Evolutionary conservation across 164 flowering plant genomes (phyloP), one percentile per base, ranked within the genome.

Genomic region (Stephania japonica): DNA sequence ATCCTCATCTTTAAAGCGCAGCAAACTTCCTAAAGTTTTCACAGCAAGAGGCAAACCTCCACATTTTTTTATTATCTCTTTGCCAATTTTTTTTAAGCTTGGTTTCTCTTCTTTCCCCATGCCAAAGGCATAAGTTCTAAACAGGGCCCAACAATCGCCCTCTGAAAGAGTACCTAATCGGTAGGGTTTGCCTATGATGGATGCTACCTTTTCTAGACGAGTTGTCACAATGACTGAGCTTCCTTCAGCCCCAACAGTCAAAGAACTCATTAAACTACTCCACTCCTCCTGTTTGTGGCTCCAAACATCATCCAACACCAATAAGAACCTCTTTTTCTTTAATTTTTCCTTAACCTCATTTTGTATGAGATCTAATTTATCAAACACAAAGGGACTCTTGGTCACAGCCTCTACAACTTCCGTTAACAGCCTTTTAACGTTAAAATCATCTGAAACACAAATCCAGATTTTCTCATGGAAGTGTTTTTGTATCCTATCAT

Each of bases 181-280:
- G 6, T 68, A 68, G 24, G 59, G 1, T 21, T 26, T 43, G 21
- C 53, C 14, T 1, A 5, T 42, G 70, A 68, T 43, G 4, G 53
- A 5, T 68, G 70, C 70, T 42, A 68, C 70, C 19, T 27, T 43
- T 68, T 21, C 4, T 21, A 43, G 26, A 3, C 70, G 70, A 42
- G 70, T 68, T 6, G 70, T 66, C 19, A 68, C 23, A 14, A 70
- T 18, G 50, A 70, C 50, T 26, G 63, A 49, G 26, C 72, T 70
- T 25, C 41, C 72, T 50, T 27, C 50, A 0, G 42, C 72, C 14
- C 72, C 72, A 9, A 19, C 43, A 16, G n/a, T 14, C 18, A 70
- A 2, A 1, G 42, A 13, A 18, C 25, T 7, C 41, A 25, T 70
- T n/a, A 70, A 10, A 7, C 5, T 12, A 24, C 27, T 50, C 72